Evolutionary conservation across 2,329 filamentous ascomycete species (phyloP), one percentile per base, ranked within the genome.

Genomic region (Dothistroma septosporum): DNA sequence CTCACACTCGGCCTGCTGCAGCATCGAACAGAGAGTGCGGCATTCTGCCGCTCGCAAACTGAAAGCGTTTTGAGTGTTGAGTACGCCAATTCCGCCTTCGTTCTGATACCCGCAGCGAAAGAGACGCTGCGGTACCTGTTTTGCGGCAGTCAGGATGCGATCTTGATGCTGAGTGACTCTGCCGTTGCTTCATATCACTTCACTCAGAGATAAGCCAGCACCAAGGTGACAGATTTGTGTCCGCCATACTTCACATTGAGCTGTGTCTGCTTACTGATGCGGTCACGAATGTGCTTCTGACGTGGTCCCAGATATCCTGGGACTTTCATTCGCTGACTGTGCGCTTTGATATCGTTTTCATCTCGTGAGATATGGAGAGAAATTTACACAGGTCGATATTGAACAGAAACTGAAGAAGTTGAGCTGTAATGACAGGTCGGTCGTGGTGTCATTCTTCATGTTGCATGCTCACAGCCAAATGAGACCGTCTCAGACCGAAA

Each of bases 11-110:
- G 28, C 2, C 9, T n/a, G 35, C 21, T 55, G 14, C 53, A 57
- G 48, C 22, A 48, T n/a, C 41, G 35, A 33, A 7, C 48, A 35
- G 2, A 28, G 5, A 9, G 16, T 9, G 9, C 24, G 41, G n/a
- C 55, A 12, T 8, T 2, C 32, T 2, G 54, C 53, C 4, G 57
- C 56, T 3, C 14, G 10, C 4, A 49, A 35, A 5, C 21, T 59
- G 49, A 59, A 48, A 2, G 48, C 49, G n/a, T 59, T 49, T 8
- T 22, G 31, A 9, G 57, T 59, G 49, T 59, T 54, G 49, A 59
- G 49, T 16, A 8, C 11, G 11, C 32, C 11, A 19, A 48, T 32
- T 19, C 57, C 57, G 19, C 57, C 57, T 19, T 48, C 53, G 5
- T 12, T 3, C 2, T 32, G 19, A 31, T 32, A 28, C 57, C 57